A percentile compares a stretch with the other conserved stretches of the same genome.
Conservation (phyloP, 2,329 filamentous ascomycete species). For the Sphaceloma murrayae region DNA sequence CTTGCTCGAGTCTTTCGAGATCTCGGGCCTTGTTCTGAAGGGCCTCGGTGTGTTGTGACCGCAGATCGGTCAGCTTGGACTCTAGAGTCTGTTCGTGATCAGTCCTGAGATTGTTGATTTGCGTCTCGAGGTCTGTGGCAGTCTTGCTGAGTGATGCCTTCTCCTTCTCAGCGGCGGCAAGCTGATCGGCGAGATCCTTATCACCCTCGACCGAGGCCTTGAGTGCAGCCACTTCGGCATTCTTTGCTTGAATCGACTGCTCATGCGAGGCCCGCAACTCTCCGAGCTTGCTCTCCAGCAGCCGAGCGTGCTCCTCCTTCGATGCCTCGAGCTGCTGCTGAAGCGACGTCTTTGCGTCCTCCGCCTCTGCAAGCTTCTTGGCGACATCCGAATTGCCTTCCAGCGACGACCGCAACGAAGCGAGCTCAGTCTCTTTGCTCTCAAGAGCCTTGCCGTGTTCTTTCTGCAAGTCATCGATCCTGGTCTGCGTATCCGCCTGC, state of each 20-base stretch:
- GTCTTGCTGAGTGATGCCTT: conserved; percentile 3
- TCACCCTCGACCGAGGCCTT: background rate
- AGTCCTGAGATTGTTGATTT: background rate
- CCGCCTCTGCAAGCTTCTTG: background rate
- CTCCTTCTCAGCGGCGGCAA: background rate
- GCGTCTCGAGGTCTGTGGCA: conserved; percentile 1
- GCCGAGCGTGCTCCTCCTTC: conserved; percentile 1
- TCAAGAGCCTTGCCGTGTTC: conserved; percentile 4
- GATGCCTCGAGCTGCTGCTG: conserved; percentile 1
- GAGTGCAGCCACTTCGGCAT: conserved; percentile 11
- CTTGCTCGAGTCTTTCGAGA: no score
- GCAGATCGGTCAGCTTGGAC: conserved; percentile 1
- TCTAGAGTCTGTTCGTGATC: background rate
- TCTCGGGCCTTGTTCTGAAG: no score
- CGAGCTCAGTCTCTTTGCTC: conserved; percentile 1
- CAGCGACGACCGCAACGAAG: conserved; percentile 2
- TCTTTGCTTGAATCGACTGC: conserved; percentile 8
- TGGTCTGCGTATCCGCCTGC: background rate
- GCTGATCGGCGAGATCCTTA: background rate
- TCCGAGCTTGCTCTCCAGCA: background rate
- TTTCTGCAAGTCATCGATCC: background rate
- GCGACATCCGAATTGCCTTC: background rate
- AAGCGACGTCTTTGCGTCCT: conserved; percentile 4
- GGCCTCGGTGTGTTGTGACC: background rate
- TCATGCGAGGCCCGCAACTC: background rate